phyloP scores from a whole-genome alignment of 192 early-diverging fungal species.

The Umbelopsis sp. region DNA sequence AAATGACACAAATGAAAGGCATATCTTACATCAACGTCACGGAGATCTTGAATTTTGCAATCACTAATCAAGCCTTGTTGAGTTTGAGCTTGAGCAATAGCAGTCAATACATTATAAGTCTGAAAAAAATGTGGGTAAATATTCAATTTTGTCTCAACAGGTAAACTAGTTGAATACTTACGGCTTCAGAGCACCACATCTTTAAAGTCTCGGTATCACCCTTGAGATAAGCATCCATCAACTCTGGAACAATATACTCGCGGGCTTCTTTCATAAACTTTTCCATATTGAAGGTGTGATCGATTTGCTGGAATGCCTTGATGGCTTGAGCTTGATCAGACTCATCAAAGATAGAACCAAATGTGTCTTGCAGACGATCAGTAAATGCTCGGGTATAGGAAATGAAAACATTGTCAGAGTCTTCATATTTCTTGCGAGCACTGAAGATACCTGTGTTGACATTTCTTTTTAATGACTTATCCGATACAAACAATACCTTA shows the following conservation, averaged over 20 bases:
- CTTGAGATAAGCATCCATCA: conserved; percentile 93
- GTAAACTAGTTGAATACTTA: conserved; percentile 35
- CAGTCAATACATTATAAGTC: conserved; percentile 82
- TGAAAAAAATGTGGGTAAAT: conserved; percentile 24
- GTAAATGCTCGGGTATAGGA: conserved; percentile 74
- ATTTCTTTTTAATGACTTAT: too few relatives aligned
- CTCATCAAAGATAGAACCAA: conserved; percentile 87
- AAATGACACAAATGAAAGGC: not conserved
- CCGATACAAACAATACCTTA: too few relatives aligned
- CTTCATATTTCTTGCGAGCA: conserved; percentile 78
- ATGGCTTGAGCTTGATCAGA: conserved; percentile 93
- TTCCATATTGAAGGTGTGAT: conserved; percentile 86
- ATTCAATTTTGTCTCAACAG: not conserved
- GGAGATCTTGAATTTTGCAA: conserved; percentile 92
- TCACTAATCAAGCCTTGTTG: conserved; percentile 90
- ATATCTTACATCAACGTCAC: conserved; percentile 73
- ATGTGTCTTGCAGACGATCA: conserved; percentile 75
- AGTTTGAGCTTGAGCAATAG: conserved; percentile 80
- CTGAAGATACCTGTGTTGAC: conserved; percentile 60
- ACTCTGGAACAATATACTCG: conserved; percentile 91
- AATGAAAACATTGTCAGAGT: conserved; percentile 87
- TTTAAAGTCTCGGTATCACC: conserved; percentile 81
- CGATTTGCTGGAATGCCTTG: conserved; percentile 77
- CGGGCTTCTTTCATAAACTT: conserved; percentile 90
- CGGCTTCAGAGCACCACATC: conserved; percentile 95